Conservation (phyloP, 495 filamentous ascomycete genomes). For the Copromyces sp. region DNA sequence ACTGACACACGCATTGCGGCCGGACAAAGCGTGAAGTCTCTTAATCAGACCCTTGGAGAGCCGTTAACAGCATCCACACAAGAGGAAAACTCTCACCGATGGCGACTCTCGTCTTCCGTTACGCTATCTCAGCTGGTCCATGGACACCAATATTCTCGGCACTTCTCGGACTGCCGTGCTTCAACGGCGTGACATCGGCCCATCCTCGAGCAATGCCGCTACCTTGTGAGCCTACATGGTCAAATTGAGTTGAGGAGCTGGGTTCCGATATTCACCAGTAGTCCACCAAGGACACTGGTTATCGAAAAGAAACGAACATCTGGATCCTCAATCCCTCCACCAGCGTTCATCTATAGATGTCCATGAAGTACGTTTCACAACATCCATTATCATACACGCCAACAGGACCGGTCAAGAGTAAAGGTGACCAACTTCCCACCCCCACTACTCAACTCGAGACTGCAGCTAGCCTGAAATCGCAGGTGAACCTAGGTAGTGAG, state of each 20-base stretch:
- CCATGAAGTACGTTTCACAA: neutral
- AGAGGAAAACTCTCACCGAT: neutral
- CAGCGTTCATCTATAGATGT: constrained; percentile 3
- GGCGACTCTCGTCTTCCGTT: neutral
- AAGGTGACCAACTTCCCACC: neutral
- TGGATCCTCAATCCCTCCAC: neutral
- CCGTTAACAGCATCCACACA: neutral
- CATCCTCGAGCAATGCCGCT: neutral
- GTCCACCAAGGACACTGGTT: neutral
- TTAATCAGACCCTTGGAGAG: neutral
- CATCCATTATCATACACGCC: constrained; percentile 1
- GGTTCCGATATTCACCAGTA: neutral
- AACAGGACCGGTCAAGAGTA: neutral
- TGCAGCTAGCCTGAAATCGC: neutral
- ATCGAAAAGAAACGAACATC: neutral
- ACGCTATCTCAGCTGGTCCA: neutral
- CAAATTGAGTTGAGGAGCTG: neutral
- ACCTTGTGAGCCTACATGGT: neutral
- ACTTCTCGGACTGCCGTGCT: constrained; percentile 1
- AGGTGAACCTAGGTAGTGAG: neutral
- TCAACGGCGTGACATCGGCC: constrained; percentile 22
- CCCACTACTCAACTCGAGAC: constrained; percentile 3
- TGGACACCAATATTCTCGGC: neutral
- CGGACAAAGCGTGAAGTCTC: neutral
- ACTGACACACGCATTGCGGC: constrained; percentile 7